Conservation (phyloP, 1,284 basidiomycete species). For the Coriolopsis trogii region DNA sequence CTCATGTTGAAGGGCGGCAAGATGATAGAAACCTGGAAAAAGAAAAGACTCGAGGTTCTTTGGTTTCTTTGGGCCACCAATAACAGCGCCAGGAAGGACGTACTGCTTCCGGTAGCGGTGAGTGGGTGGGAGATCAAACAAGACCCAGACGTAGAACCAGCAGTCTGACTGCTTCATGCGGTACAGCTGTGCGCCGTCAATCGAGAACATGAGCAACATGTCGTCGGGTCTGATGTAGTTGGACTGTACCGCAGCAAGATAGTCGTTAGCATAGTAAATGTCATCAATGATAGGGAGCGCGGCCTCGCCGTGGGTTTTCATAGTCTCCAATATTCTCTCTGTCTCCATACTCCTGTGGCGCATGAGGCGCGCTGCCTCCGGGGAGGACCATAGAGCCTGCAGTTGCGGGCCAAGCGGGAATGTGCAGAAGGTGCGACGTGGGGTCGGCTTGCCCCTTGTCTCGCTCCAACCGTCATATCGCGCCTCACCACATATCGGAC, state of each 20-base stretch:
- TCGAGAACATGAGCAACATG: slow-evolving; percentile 30
- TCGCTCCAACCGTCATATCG: slow-evolving; percentile 9
- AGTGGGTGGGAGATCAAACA: slow-evolving; percentile 26
- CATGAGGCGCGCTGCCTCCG: slow-evolving; percentile 19
- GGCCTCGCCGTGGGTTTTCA: not conserved
- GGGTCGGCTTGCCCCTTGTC: not conserved
- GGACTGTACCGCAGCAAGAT: slow-evolving; percentile 15
- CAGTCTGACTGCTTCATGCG: slow-evolving; percentile 27
- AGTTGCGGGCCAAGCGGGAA: slow-evolving; percentile 31
- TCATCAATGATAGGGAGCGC: slow-evolving; percentile 7
- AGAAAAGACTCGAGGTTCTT: slow-evolving; percentile 31
- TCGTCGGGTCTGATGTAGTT: slow-evolving; percentile 17
- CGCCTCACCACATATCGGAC: slow-evolving; percentile 8
- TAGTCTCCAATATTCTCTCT: not conserved
- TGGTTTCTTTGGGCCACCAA: slow-evolving; percentile 32
- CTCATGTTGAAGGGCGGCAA: slow-evolving; percentile 24
- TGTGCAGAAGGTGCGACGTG: slow-evolving; percentile 20
- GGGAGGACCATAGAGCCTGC: slow-evolving; percentile 24
- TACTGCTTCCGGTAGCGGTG: slow-evolving; percentile 30
- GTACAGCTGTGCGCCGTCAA: slow-evolving; percentile 38
- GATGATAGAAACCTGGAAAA: slow-evolving; percentile 27
- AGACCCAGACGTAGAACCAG: slow-evolving; percentile 35
- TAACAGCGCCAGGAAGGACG: slow-evolving; percentile 28
- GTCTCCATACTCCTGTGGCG: slow-evolving; percentile 17
- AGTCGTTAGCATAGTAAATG: slow-evolving; percentile 23